These are phyloP conservation scores for Thuja plicata DNA, from an alignment of 83 land plant genomes.

Conservation along the genomic window DNA sequence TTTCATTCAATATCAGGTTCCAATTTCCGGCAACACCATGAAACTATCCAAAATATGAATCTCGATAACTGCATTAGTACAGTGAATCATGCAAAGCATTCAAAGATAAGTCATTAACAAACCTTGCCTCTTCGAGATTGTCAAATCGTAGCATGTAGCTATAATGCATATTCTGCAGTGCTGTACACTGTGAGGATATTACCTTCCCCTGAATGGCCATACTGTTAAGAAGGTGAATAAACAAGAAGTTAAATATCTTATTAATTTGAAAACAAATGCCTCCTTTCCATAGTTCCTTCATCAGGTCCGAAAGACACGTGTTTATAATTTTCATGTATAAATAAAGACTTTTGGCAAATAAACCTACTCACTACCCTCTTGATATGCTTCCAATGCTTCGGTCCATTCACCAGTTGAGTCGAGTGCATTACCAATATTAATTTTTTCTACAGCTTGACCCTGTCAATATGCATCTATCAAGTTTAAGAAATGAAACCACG, in stretches of 20 bases:
- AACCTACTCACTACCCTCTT: constrained; percentile 83
- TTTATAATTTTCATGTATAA: not conserved
- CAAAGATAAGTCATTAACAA: not conserved
- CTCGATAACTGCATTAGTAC: not conserved
- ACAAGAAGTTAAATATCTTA: not conserved
- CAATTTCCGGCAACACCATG: constrained; percentile 37
- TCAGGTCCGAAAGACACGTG: not conserved
- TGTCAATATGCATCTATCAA: constrained; percentile 17
- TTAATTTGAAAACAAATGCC: not conserved
- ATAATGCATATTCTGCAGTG: constrained; percentile 95
- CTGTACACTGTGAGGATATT: constrained; percentile 61
- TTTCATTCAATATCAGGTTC: constrained; percentile 43
- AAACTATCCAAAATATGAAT: not conserved
- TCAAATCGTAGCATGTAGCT: constrained; percentile 89
- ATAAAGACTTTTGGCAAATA: not conserved
- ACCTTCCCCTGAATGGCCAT: constrained; percentile 68
- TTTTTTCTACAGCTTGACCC: constrained; percentile 94
- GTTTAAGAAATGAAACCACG: not conserved
- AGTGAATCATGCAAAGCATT: not conserved
- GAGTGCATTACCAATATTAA: constrained; percentile 83
- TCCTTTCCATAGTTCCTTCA: not conserved
- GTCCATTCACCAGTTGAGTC: constrained; percentile 82
- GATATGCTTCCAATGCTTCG: constrained; percentile 79
- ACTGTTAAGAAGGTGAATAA: constrained; percentile 37
- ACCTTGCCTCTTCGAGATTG: constrained; percentile 85